Evolutionary conservation across 768 basidiomycete genomes (phyloP).

Genomic region (Russula lepida): DNA sequence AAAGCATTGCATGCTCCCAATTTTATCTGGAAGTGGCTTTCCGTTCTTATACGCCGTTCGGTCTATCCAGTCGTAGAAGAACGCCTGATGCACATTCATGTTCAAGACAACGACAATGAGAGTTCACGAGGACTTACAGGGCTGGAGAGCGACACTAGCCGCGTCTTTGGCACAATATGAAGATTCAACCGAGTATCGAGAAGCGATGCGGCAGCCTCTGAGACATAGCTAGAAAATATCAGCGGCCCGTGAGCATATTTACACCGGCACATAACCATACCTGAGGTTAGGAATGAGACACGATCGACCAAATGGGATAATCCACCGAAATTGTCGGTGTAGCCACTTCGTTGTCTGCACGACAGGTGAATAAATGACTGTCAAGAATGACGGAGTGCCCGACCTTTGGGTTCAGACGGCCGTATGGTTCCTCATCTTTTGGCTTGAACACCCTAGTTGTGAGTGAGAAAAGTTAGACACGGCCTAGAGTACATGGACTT

Average conservation of each 20-base stretch:
- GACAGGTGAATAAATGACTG: background rate
- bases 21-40: constrained; percentile 76
- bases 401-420: constrained; percentile 79
- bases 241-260: background rate
- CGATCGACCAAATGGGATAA: constrained; percentile 83
- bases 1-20: constrained; percentile 87
- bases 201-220: constrained; percentile 82
- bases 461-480: background rate
- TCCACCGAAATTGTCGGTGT: constrained; percentile 80
- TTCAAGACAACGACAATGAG: background rate
- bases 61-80: constrained; percentile 91
- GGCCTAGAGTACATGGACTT: constrained; percentile 26
- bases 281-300: constrained; percentile 88
- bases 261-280: constrained; percentile 29
- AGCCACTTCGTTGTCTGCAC: constrained; percentile 80
- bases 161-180: constrained; percentile 79
- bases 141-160: constrained; percentile 75
- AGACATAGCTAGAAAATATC: constrained; percentile 55
- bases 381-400: constrained; percentile 7
- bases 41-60: constrained; percentile 75
- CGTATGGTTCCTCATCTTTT: constrained; percentile 87
- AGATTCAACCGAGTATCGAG: constrained; percentile 67
- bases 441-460: constrained; percentile 75
- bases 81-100: constrained; percentile 42
- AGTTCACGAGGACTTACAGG: constrained; percentile 32